Evolutionary conservation across 2,329 filamentous ascomycete genomes (phyloP), one percentile per base, ranked within the genome.

Genomic region (Epichloe sibirici): DNA sequence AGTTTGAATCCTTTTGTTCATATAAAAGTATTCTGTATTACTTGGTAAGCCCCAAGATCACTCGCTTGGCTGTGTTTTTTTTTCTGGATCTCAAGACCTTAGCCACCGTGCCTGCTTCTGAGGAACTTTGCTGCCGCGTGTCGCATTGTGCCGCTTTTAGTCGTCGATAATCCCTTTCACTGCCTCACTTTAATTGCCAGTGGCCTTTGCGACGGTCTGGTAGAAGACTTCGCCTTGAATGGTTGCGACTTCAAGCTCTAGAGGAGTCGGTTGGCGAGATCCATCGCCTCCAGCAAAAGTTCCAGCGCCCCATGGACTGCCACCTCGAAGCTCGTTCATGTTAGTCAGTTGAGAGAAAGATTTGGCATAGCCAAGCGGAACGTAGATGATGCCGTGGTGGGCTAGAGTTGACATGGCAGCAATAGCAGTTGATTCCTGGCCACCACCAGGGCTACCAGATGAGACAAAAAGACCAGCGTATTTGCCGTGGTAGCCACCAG

Each of bases 381-480:
- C 90, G 69, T 86, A 97, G 76, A 93, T 85, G 74, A 97, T 86
- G 64, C 93, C 93, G 76, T 97, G 93, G 74, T 97, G 93, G 56
- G 84, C 70, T 51, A 97, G 76, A 17, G 91, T 97, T 65, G 84
- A 89, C 81, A 97, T 82, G 66, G 85, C 74, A 37, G 84, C 77
- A 57, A 96, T 74, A 60, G 80, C 85, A 47, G 93, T 98, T 53
- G 82, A 84, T 75, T 98, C 93, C 75, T 98, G 93, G 58, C 93
- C 93, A 68, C 93, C 93, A 57, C 93, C 93, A 52, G 75, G 75
- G 53, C 83, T 85, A 55, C 76, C 90, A n/a, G 89, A 94, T 57
- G 85, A 88, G 70, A 98, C 72, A 79, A 98, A 98, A 56, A 96
- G 59, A 63, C 91, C 91, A 51, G 86, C 91, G 65, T 89, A 84